Evolutionary conservation across 805 yeast genomes (phyloP), one percentile per base, ranked within the genome.

Genomic region (Saccharomyces kudriavzevii): DNA sequence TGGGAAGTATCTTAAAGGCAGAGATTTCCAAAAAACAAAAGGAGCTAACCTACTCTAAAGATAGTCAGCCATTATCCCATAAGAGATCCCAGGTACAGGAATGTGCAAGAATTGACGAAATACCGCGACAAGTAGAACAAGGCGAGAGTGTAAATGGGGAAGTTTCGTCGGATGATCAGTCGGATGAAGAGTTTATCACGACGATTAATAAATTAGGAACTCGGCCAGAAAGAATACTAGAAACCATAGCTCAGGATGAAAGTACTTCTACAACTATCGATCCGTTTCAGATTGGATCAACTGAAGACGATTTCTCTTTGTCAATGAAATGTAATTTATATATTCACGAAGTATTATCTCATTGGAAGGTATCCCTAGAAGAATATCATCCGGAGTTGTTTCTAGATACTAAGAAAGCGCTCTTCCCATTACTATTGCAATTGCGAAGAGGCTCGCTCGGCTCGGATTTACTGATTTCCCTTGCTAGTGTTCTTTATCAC

Each of bases 401-500:
- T 0, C 53, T 60, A 2, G 83, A 81, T 43, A 80, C 85, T 2
- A 78, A 77, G 60, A 68, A 62, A 50, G 70, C 77, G 56, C 60
- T 84, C 27, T 72, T 77, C 43, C 84, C 85, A 3, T 61, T 79
- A 45, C 63, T 89, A 40, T 80, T 82, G 2, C 70, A 74, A 55
- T 72, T 89, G 22, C 73, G 89, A 5, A 72, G 76, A 28, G 60
- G 65, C 8, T 60, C 64, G 1, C 57, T 83, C 1, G 64, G 69
- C 1, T 27, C 50, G 1, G 79, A 79, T 40, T 64, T 76, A 62
- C 66, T 81, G 45, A 77, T 77, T 0, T 77, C 87, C 0, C 68
- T 89, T 30, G 71, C 83, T 2, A 84, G 88, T 0, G 78, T 87
- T 1, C 59, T 85, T 8, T 74, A 77, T 57, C 76, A 83, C 60